Evolutionary conservation across 495 filamentous ascomycete species (phyloP), one percentile per base, ranked within the genome.

Genomic region (Sporormia fimetaria): DNA sequence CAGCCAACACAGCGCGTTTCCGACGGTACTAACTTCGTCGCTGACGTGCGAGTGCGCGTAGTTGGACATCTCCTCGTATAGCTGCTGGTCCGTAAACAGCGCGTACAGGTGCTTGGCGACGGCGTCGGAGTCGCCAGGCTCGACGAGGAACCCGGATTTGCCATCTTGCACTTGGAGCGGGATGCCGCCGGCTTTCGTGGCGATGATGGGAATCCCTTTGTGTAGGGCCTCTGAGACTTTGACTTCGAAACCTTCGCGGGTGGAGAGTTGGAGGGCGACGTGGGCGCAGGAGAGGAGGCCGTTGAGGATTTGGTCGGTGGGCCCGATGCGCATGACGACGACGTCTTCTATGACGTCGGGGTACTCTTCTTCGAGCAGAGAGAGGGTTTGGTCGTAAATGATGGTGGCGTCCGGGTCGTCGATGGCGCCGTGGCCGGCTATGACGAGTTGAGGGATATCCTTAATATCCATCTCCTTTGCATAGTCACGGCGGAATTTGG

Each of bases 161-260:
- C 67, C 67, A 54, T 90, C 59, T 47, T 78, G 69, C 26, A 92
- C 70, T 61, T 92, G 83, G 8, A 92, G 67, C 0, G 85, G 83
- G 35, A 94, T 87, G 3, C 85, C 85, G 22, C 85, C 85, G 0
- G 80, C 80, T 11, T 68, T 67, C 1, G 81, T 84, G 4, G 81
- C 83, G 37, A 94, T 85, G 32, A 87, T 71, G 2, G 85, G 85
- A 8, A 80, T 76, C 16, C 85, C 85, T 49, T 87, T 85, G 58
- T 88, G 84, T 6, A 87, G 67, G 18, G 83, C 85, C 58, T 93
- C 85, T 0, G 80, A 86, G 11, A 93, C 84, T 62, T 92, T 93
- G 40, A 90, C 79, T 57, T 93, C 84, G 52, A 93, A 93, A 2
- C 84, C 85, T 57, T 93, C 85, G 14, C 80, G 74, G 1, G 76